phyloP scores from a whole-genome alignment of 495 filamentous ascomycete species.

The Lineolata rhizophorae region DNA sequence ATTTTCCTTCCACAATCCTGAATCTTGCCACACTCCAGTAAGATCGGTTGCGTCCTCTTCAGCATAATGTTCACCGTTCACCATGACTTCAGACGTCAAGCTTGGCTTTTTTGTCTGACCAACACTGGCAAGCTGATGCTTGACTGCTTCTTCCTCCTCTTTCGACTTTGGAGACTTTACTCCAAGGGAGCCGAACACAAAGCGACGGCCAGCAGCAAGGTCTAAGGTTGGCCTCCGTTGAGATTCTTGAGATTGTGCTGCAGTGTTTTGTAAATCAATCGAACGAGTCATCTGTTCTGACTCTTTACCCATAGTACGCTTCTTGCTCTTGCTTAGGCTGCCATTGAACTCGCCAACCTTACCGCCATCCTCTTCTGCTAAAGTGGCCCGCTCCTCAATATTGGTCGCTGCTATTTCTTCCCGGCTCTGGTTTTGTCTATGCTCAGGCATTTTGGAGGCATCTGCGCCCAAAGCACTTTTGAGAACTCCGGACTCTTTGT shows the following conservation, averaged over 20 bases:
- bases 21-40: not conserved
- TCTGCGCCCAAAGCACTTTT: too few species aligned
- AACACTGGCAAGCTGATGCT: not conserved
- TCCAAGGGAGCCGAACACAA: constrained; percentile 1
- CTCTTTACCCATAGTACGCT: too few species aligned
- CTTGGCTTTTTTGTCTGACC: not conserved
- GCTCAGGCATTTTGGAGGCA: too few species aligned
- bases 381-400: too few species aligned
- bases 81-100: not conserved
- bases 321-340: too few species aligned
- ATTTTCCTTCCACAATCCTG: constrained; percentile 1
- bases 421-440: too few species aligned
- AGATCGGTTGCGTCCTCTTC: not conserved
- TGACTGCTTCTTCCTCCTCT: not conserved
- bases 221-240: not conserved
- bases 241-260: not conserved
- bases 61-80: not conserved
- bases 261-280: too few species aligned
- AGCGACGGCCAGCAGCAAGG: not conserved
- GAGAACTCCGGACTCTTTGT: too few species aligned
- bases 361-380: too few species aligned
- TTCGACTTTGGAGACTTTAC: not conserved
- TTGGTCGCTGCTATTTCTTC: too few species aligned
- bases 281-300: too few species aligned
- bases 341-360: too few species aligned